phyloP scores from a whole-genome alignment of 768 basidiomycete species.

The Lactifluus pinguis region DNA sequence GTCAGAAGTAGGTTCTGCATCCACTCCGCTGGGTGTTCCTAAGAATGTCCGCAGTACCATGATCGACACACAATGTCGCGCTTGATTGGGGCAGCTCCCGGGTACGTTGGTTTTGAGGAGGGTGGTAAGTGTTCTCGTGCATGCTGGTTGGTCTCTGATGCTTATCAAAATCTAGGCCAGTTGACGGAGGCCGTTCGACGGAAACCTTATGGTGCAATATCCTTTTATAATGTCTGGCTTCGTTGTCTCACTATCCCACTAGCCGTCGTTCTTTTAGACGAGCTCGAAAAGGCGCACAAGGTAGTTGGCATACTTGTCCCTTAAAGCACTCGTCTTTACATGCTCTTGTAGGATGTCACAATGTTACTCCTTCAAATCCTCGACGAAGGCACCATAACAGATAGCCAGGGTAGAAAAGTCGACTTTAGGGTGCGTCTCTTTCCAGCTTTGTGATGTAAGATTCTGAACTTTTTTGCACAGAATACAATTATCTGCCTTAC shows the following conservation, averaged over 20 bases:
- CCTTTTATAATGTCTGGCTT: not conserved
- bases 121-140: slow-evolving; percentile 38
- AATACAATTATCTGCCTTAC: slow-evolving; percentile 92
- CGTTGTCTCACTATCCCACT: not conserved
- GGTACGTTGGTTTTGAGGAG: slow-evolving; percentile 75
- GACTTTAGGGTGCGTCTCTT: slow-evolving; percentile 64
- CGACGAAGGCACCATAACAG: slow-evolving; percentile 83
- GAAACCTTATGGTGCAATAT: slow-evolving; percentile 42
- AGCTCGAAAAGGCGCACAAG: slow-evolving; percentile 78
- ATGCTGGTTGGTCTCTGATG: not conserved
- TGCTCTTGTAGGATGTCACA: slow-evolving; percentile 53
- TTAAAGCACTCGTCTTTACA: not conserved
- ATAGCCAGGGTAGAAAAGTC: slow-evolving; percentile 86
- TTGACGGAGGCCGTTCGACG: slow-evolving; percentile 57
- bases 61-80: slow-evolving; percentile 88
- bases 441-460: not conserved
- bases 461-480: slow-evolving; percentile 25
- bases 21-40: not conserved
- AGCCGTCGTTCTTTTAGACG: slow-evolving; percentile 60
- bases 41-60: slow-evolving; percentile 49
- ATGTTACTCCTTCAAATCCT: slow-evolving; percentile 88
- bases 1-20: slow-evolving; percentile 49
- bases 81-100: slow-evolving; percentile 87
- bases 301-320: slow-evolving; percentile 24
- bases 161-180: slow-evolving; percentile 33